Evolutionary conservation across 352 stramenopile genomes (phyloP).

Genomic region (Saprolegnia parasitica): DNA sequence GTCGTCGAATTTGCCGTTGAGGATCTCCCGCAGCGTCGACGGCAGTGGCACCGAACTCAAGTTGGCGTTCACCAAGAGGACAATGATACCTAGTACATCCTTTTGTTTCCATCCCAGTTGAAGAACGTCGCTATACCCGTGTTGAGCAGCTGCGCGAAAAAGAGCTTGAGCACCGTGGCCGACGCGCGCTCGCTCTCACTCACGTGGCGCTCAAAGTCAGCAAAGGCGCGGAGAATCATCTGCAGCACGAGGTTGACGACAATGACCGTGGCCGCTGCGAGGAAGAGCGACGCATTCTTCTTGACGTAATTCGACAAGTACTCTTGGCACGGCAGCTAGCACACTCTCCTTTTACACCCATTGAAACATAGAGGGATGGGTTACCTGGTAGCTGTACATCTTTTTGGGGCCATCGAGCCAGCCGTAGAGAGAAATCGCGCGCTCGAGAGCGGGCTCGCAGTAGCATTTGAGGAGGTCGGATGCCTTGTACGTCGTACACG

Average conservation of each 20-base stretch:
- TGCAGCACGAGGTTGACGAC: slow-evolving; percentile 78
- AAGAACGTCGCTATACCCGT: no score
- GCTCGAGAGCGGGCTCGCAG: slow-evolving; percentile 49
- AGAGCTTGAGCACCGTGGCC: slow-evolving; percentile 73
- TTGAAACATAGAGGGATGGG: no score
- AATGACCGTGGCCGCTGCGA: slow-evolving; percentile 64
- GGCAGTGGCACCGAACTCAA: slow-evolving; percentile 41
- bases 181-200: slow-evolving; percentile 80
- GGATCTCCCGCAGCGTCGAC: slow-evolving; percentile 40
- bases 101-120: no score
- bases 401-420: slow-evolving; percentile 47
- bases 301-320: slow-evolving; percentile 64
- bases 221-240: slow-evolving; percentile 59
- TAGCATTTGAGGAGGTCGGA: slow-evolving; percentile 72
- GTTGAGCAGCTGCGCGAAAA: slow-evolving; percentile 79
- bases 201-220: slow-evolving; percentile 67
- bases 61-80: slow-evolving; percentile 71
- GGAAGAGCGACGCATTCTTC: slow-evolving; percentile 64
- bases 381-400: slow-evolving; percentile 44
- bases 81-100: slow-evolving; percentile 59
- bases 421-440: slow-evolving; percentile 46
- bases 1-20: slow-evolving; percentile 73
- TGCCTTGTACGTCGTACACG: slow-evolving; percentile 58
- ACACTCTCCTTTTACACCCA: neutral
- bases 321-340: slow-evolving; percentile 46